Base-by-base conservation (phyloP, 192 early-diverging fungal genomes). In the Linnemannia hyalina region DNA sequence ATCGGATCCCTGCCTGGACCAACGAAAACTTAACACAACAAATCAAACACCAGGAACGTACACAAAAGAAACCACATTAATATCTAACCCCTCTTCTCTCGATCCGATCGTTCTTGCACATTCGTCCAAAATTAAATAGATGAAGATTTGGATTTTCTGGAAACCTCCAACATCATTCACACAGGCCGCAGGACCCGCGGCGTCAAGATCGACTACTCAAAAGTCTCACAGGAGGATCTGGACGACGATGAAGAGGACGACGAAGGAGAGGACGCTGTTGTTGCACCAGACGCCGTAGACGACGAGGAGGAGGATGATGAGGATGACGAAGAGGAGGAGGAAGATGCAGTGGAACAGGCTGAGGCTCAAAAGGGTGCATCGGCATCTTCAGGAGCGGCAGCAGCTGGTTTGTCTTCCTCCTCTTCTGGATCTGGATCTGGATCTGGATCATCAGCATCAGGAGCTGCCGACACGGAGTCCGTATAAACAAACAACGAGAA, bases 171-270 rank as follows among this genome's bases (percentile, higher is more conserved):
- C 81, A 95, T 96, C 77, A 96, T 96, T 76, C 80, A 81, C 46
- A 83, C 85, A 32, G 91, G 93, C 32, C 90, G 95, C 74, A 89
- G 95, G 42, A 96, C 94, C 23, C 84, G 95, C 54, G 95, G 95
- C 20, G 91, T 91, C 73, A 94, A 92, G 88, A 93, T 96, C 81
- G 95, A 96, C 83, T 96, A 89, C 80, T 90, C 91, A 22, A 89
- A 94, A 82, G 95, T 95, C 83, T 92, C 94, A 70, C 89, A 85
- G 55, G 95, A 93, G 73, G 92, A 88, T 83, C 88, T 88, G 26
- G 85, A 82, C 9, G 90, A 89, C 44, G 89, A 90, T 7, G 89
- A 91, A 8, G 83, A 83, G 23, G 89, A 91, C 15, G 83, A 83
- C 36, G 77, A 78, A 20, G 82, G 73, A 32, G 83, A 84, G 23